Percentiles rank a stretch among this genome's conserved stretches.
Conservation (phyloP, 1,139 yeast species). For the Casaregolazyma suthepensis region DNA sequence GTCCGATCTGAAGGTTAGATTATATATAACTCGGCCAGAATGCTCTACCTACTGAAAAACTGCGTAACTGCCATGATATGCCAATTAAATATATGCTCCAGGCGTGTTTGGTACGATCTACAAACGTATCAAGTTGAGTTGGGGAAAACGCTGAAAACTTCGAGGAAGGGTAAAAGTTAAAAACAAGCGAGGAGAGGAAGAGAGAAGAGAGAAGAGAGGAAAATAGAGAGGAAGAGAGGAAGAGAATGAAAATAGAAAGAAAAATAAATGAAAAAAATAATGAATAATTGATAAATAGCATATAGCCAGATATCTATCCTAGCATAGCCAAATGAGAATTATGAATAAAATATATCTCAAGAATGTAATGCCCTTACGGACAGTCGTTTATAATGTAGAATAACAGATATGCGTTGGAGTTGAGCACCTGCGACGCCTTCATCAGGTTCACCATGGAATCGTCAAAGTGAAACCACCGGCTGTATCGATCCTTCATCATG, state of each 20-base stretch:
- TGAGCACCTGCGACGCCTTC: constrained; percentile 54
- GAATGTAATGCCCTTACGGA: neutral
- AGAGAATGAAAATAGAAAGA: neutral
- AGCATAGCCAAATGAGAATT: neutral
- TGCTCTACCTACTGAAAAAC: constrained; percentile 12
- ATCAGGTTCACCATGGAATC: constrained; percentile 78
- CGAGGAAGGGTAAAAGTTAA: constrained; percentile 4
- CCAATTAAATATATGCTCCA: constrained; percentile 1
- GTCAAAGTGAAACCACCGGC: constrained; percentile 83
- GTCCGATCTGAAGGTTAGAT: constrained; percentile 37
- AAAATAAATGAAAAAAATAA: neutral
- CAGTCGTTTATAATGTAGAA: constrained; percentile 58
- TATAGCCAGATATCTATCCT: no score
- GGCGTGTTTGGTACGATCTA: neutral
- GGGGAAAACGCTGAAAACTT: neutral
- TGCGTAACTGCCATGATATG: constrained; percentile 12
- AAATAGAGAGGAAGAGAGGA: neutral
- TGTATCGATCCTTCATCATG: constrained; percentile 61
- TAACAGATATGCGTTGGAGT: constrained; percentile 69
- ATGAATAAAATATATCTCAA: neutral
- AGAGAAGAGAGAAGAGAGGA: neutral
- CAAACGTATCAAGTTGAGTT: neutral
- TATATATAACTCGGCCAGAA: neutral
- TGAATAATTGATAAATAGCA: neutral
- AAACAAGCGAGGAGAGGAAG: neutral